Conservation (phyloP, 768 basidiomycete genomes). For the Lactifluus piperatus region DNA sequence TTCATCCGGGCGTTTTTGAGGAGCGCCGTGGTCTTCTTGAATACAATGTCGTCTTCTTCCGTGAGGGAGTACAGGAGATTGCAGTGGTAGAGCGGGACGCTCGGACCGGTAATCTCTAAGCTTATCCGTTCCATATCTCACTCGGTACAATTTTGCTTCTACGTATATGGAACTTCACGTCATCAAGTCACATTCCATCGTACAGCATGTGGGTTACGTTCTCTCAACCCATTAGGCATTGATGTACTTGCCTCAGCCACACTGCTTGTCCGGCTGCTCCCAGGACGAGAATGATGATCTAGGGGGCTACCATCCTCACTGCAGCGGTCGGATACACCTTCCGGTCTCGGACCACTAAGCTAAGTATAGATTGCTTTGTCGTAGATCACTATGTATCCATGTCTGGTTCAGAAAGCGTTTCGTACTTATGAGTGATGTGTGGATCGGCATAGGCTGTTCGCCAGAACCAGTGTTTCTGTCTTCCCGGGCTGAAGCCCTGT, state of each 20-base stretch:
- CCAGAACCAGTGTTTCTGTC: not conserved
- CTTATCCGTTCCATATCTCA: not conserved
- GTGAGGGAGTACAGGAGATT: conserved; percentile 78
- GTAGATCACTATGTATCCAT: too few relatives aligned
- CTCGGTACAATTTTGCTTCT: conserved; percentile 1
- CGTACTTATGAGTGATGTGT: too few relatives aligned
- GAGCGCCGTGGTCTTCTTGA: conserved; percentile 68
- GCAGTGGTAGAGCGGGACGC: conserved; percentile 62
- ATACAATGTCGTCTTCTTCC: conserved; percentile 80
- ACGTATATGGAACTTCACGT: not conserved
- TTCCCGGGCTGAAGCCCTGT: not conserved
- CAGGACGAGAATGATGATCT: too few relatives aligned
- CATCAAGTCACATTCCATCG: not conserved
- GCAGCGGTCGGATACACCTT: not conserved
- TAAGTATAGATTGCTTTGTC: not conserved
- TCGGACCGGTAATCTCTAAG: conserved; percentile 20
- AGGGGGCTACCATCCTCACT: too few relatives aligned
- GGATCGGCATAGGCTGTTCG: not conserved
- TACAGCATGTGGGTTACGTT: not conserved
- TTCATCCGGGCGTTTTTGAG: conserved; percentile 68
- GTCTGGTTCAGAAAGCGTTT: too few relatives aligned
- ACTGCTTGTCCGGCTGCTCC: too few relatives aligned
- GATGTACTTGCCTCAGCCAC: not conserved
- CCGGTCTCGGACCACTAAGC: not conserved
- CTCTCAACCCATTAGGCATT: not conserved